phyloP scores from a whole-genome alignment of 164 flowering plant species.

The Piper betle region DNA sequence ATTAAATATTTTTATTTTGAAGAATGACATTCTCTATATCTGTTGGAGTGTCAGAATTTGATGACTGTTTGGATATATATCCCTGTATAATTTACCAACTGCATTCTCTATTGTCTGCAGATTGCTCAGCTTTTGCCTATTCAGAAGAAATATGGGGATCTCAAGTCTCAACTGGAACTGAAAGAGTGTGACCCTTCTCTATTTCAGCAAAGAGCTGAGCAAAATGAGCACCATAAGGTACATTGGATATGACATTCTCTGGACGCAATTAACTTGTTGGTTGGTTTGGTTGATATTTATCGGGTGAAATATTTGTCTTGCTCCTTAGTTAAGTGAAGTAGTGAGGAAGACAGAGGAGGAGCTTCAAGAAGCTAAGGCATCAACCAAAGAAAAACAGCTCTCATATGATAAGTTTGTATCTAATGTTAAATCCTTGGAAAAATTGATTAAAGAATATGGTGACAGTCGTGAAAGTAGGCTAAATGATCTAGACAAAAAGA shows the following conservation, averaged over 20 bases:
- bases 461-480: conserved; percentile 59
- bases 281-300: neutral
- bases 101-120: conserved; percentile 28
- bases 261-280: neutral
- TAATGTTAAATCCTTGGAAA: conserved; percentile 53
- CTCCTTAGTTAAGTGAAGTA: conserved; percentile 56
- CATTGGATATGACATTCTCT: neutral
- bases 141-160: conserved; percentile 61
- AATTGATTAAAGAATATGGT: conserved; percentile 61
- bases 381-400: conserved; percentile 43
- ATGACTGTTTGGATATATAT: neutral
- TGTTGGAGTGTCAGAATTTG: neutral
- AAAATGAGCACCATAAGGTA: conserved; percentile 97
- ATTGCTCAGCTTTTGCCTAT: conserved; percentile 58
- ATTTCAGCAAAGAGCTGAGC: conserved; percentile 75
- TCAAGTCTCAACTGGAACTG: conserved; percentile 73
- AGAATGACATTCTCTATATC: neutral
- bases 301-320: conserved; percentile 4
- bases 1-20: too few species aligned
- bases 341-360: conserved; percentile 71
- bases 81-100: neutral
- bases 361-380: conserved; percentile 57
- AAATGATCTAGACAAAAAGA: conserved; percentile 60
- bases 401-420: conserved; percentile 35
- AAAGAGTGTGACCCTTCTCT: conserved; percentile 73